Percentiles rank a stretch among this genome's conserved stretches.
Conservation (phyloP, 1,284 basidiomycete genomes). For the Caloboletus firmus region DNA sequence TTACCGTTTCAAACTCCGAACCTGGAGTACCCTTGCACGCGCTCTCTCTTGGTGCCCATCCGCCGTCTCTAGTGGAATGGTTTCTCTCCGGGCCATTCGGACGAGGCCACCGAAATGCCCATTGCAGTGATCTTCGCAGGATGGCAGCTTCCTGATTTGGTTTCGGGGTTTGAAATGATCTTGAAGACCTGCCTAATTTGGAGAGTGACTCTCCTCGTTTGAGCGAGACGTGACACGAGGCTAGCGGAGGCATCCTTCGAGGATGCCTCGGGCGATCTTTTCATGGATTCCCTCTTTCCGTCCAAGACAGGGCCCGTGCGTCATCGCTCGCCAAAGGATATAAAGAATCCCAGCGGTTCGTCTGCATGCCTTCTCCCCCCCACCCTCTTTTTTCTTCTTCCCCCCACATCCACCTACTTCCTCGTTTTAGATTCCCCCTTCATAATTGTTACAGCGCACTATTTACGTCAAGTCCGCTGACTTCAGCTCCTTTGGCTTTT, state of each 20-base stretch:
- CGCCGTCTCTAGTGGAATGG: no score
- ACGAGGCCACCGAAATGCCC: background rate
- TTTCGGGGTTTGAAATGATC: conserved; percentile 26
- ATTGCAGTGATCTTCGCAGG: conserved; percentile 16
- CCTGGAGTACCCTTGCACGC: background rate
- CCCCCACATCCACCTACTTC: conserved; percentile 21
- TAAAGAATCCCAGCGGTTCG: conserved; percentile 22
- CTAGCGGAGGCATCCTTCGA: conserved; percentile 27
- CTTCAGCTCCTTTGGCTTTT: conserved; percentile 12
- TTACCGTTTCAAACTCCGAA: background rate
- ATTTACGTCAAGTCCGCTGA: conserved; percentile 28
- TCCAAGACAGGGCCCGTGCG: conserved; percentile 30
- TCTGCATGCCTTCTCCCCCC: conserved; percentile 9
- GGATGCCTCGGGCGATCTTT: conserved; percentile 24
- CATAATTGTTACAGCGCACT: conserved; percentile 10
- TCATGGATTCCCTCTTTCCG: conserved; percentile 21
- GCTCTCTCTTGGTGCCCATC: no score
- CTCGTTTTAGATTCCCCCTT: conserved; percentile 14
- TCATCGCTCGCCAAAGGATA: conserved; percentile 23
- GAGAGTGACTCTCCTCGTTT: conserved; percentile 11
- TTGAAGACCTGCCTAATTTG: conserved; percentile 31
- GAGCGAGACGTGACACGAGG: conserved; percentile 11
- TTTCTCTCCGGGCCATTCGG: background rate
- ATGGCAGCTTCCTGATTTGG: conserved; percentile 19
- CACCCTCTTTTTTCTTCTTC: conserved; percentile 9